Percentiles rank a stretch among this genome's conserved stretches.
Evolutionary conservation across 768 basidiomycete species (phyloP).

Genomic region (Cyclocybe cylindracea): DNA sequence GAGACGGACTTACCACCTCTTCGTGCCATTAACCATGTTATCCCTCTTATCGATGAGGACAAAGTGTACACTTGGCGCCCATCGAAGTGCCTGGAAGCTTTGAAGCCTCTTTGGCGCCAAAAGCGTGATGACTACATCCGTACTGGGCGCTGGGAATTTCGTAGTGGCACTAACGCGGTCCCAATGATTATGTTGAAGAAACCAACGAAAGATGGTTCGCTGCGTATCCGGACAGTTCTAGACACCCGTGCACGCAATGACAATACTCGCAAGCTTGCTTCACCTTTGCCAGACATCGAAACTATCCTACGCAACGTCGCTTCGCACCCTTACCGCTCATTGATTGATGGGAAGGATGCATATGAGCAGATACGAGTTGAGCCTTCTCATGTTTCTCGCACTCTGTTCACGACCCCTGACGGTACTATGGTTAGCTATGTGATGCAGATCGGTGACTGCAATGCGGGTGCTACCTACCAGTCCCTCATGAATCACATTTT

Average conservation of each 20-base stretch:
- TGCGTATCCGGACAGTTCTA: neutral
- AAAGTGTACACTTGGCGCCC: slow-evolving; percentile 22
- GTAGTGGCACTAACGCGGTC: slow-evolving; percentile 24
- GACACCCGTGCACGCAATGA: neutral
- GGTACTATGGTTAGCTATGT: too few species aligned
- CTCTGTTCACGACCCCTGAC: too few species aligned
- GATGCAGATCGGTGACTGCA: too few species aligned
- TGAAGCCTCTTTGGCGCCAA: slow-evolving; percentile 17
- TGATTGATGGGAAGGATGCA: slow-evolving; percentile 33
- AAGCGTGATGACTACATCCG: slow-evolving; percentile 20
- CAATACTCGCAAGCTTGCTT: too few species aligned
- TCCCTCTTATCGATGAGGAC: slow-evolving; percentile 23
- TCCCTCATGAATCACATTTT: too few species aligned
- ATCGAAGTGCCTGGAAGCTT: slow-evolving; percentile 25
- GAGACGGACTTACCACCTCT: slow-evolving; percentile 26
- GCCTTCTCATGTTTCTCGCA: too few species aligned
- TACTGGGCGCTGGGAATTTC: slow-evolving; percentile 21
- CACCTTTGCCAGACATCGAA: too few species aligned
- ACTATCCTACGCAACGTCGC: too few species aligned
- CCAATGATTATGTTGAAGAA: slow-evolving; percentile 31
- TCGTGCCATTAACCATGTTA: slow-evolving; percentile 24
- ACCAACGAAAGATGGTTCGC: slow-evolving; percentile 6
- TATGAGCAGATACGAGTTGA: too few species aligned
- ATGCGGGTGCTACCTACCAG: too few species aligned
- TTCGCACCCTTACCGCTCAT: slow-evolving; percentile 5